Evolutionary conservation across 1,284 basidiomycete species (phyloP), one percentile per base, ranked within the genome.

Genomic region (Tetrapyrgos nigripes): DNA sequence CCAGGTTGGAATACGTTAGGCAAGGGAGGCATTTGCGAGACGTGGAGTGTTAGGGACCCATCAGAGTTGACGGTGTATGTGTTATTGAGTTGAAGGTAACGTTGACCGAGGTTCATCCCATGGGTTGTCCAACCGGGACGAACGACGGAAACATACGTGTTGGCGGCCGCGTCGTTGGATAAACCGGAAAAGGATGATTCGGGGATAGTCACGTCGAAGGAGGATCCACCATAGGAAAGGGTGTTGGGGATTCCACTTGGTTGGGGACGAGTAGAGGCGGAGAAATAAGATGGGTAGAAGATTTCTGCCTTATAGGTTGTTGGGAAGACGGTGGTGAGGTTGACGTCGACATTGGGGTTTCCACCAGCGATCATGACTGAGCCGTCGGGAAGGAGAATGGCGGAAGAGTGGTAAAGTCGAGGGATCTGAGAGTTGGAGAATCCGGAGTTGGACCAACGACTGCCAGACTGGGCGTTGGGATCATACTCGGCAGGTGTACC

Each of bases 341-440:
- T 90, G 63, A 88, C 93, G 65, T 97, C 95, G 57, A 92, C 83
- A 72, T 97, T 96, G 35, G 96, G 95, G 76, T 97, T 97, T 26
- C 93, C 95, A 13, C 96, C 96, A 55, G 93, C 93, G 59, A 97
- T 83, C 61, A 97, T 75, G 48, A 98, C 88, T 2, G 92, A 92
- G 0, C 84, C 92, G 68, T 97, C 94, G 17, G 94, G 88, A 31
- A 97, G 87, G 29, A 97, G 84, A 21, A 96, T 81, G 17, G 93
- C 94, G 9, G 87, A 87, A 3, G 93, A 95, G 75, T 96, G 94
- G 77, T 96, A 96, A 66, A 96, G 78, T 64, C 94, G 86, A 59
- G 92, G 75, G 49, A 93, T 88, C 19, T 73, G 80, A 3, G 89
- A 86, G 0, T 83, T 76, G 1, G 66, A 67, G n/a, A 92, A 72